phyloP scores from a whole-genome alignment of 202 grass and related monocot species.

The Alloteropsis angusta region DNA sequence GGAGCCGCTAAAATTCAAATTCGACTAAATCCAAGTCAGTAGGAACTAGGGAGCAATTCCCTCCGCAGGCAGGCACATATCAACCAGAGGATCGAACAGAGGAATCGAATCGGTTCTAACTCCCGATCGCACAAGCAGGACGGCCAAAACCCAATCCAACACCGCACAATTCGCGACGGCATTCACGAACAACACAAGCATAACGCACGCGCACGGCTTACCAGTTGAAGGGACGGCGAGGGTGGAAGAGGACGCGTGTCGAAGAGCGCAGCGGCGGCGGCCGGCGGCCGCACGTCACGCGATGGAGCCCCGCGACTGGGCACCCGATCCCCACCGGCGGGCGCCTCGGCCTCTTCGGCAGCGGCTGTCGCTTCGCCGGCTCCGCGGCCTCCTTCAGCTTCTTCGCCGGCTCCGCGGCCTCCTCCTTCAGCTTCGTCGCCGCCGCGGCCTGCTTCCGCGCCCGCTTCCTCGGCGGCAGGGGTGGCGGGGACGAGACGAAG shows the following conservation, averaged over 20 bases:
- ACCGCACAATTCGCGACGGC: neutral
- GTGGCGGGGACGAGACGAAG: constrained; percentile 34
- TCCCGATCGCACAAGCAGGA: neutral
- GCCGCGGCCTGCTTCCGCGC: constrained; percentile 16
- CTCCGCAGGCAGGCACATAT: neutral
- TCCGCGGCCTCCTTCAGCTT: neutral
- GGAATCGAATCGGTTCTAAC: neutral
- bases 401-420: neutral
- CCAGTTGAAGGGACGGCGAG: constrained; percentile 60
- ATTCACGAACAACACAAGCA: constrained; percentile 8
- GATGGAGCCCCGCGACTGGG: constrained; percentile 26
- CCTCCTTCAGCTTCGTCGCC: neutral
- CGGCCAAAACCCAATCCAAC: neutral
- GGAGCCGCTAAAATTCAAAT: neutral
- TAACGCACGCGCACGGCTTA: constrained; percentile 9
- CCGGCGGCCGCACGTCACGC: constrained; percentile 12
- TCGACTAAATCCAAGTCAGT: neutral
- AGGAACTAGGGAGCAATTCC: constrained; percentile 9
- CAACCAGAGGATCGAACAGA: neutral
- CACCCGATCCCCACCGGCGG: neutral
- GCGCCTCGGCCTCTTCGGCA: constrained; percentile 20
- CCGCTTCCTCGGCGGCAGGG: constrained; percentile 29
- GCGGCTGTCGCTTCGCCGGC: neutral
- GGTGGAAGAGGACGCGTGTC: constrained; percentile 32
- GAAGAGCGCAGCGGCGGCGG: constrained; percentile 31